Conservation (phyloP, 1,284 basidiomycete genomes). For the Puccinia novopanici region DNA sequence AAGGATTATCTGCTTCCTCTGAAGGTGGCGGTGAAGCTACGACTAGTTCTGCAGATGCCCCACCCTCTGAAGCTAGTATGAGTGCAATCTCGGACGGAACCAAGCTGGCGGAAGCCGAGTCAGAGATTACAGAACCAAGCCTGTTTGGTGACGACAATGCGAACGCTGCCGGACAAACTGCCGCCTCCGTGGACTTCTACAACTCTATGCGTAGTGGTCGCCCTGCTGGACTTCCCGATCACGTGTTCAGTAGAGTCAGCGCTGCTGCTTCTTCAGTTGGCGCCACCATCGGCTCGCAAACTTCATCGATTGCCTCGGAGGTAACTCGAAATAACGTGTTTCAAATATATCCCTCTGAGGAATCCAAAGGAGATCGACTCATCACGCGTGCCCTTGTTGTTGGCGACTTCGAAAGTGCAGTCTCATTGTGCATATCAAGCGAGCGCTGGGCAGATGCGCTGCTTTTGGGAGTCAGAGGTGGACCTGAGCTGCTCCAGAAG, state of each 20-base stretch:
- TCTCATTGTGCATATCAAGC: conserved; percentile 83
- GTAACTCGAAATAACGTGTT: conserved; percentile 74
- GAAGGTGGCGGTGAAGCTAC: conserved; percentile 62
- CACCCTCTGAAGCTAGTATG: conserved; percentile 72
- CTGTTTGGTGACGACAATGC: conserved; percentile 79
- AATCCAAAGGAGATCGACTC: conserved; percentile 82
- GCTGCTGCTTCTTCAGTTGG: conserved; percentile 60
- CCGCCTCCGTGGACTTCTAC: conserved; percentile 81
- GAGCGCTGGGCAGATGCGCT: conserved; percentile 93
- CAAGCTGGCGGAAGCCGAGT: conserved; percentile 64
- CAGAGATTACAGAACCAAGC: conserved; percentile 67
- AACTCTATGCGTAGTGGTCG: conserved; percentile 66
- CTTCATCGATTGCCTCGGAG: conserved; percentile 79
- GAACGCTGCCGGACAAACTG: conserved; percentile 60
- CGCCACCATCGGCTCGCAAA: conserved; percentile 61
- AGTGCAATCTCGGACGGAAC: conserved; percentile 69
- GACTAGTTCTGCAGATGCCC: conserved; percentile 63
- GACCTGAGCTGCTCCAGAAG: conserved; percentile 79
- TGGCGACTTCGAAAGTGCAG: conserved; percentile 90
- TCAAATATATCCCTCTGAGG: conserved; percentile 83
- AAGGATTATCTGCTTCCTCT: conserved; percentile 54
- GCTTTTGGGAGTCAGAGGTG: conserved; percentile 86
- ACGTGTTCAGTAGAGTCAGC: conserved; percentile 45
- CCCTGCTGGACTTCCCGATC: conserved; percentile 36
- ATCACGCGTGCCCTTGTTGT: conserved; percentile 91